A percentile compares a stretch with the other conserved stretches of the same genome.
These are phyloP conservation scores for Mortierella hygrophila DNA, from an alignment of 192 early-diverging fungal species.

Conservation along the genomic window DNA sequence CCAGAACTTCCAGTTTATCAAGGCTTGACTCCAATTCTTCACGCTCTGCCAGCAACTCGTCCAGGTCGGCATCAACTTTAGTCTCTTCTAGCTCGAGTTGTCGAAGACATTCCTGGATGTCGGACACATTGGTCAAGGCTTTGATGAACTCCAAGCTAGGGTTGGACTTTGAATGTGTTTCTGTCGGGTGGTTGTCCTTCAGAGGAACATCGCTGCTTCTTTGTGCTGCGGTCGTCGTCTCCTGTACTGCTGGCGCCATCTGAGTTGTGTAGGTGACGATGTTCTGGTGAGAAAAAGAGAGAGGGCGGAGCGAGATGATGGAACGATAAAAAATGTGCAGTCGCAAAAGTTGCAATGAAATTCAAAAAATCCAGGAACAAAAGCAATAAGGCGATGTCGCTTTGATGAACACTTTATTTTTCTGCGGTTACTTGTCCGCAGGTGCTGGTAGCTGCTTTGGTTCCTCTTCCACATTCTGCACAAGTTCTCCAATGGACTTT, in stretches of 20 bases:
- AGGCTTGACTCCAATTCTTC: conserved; percentile 64
- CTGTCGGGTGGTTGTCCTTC: not conserved
- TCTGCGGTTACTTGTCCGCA: not conserved
- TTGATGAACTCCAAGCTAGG: conserved; percentile 52
- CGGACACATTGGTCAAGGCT: conserved; percentile 70
- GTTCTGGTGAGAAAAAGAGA: not conserved
- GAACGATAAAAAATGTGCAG: not conserved
- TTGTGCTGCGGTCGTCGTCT: not conserved
- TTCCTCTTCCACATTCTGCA: conserved; percentile 47
- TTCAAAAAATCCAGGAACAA: not conserved
- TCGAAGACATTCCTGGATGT: conserved; percentile 70
- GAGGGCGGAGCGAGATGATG: not conserved
- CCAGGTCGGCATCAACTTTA: conserved; percentile 68
- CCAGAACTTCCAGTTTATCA: conserved; percentile 63
- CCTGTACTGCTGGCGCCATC: conserved; percentile 23
- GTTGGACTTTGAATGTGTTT: not conserved
- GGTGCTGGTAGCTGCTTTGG: conserved; percentile 12
- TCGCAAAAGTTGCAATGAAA: not conserved
- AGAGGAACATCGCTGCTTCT: not conserved
- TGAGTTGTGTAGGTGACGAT: not conserved
- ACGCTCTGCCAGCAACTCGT: conserved; percentile 65
- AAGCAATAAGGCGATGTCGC: not conserved
- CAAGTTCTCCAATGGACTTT: conserved; percentile 53
- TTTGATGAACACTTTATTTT: not conserved
- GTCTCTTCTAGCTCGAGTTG: conserved; percentile 74